Conservation (phyloP, 2,329 filamentous ascomycete species). For the Venturia pyrina region DNA sequence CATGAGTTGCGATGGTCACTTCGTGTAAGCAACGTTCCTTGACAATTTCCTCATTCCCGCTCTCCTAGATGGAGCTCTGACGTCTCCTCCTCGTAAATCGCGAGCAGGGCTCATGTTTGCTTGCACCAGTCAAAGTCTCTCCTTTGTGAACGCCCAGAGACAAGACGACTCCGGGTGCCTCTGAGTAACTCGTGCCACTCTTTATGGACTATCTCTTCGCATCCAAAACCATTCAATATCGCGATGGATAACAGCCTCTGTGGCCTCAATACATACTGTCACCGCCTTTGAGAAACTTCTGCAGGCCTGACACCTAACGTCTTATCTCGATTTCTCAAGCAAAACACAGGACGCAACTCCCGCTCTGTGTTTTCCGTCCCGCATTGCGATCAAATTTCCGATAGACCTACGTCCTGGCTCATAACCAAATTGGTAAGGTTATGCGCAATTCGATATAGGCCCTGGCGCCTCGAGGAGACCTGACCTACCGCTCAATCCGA, state of each 20-base stretch:
- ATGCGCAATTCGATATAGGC: neutral
- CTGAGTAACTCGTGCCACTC: neutral
- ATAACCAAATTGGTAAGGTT: neutral
- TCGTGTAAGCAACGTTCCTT: neutral
- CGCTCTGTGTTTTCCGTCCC: neutral
- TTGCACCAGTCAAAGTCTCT: neutral
- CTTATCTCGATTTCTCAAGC: neutral
- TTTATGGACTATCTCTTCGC: neutral
- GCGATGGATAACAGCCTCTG: neutral
- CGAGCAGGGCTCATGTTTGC: no score
- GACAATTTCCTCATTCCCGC: neutral
- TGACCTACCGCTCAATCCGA: neutral
- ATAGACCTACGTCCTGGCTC: slow-evolving; percentile 1
- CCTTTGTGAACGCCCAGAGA: no score
- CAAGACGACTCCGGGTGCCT: neutral
- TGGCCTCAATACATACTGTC: neutral
- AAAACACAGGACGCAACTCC: neutral
- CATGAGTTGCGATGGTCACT: neutral
- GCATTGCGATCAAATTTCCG: neutral
- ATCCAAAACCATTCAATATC: neutral
- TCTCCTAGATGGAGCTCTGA: neutral
- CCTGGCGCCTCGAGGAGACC: neutral
- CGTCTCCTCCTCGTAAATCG: no score
- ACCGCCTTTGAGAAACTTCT: neutral
- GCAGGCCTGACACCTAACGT: neutral